Evolutionary conservation across 2,329 filamentous ascomycete species (phyloP).

Genomic region (Hypoxylon sp.): DNA sequence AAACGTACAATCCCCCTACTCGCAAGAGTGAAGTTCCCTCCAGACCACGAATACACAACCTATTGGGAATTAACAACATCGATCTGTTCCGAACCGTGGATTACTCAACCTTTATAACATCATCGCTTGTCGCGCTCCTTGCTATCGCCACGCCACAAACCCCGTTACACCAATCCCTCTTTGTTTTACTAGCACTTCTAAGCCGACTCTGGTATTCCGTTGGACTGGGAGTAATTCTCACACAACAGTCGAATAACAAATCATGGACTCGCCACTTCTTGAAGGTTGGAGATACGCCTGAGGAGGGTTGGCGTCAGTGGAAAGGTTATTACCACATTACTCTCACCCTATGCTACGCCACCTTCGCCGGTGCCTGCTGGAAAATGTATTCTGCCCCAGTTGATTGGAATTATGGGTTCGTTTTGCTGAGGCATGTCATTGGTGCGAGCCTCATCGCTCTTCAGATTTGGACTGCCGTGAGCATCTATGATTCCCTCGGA

Average conservation of each 20-base stretch:
- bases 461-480: conserved; percentile 91
- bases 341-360: conserved; percentile 87
- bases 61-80: conserved; percentile 83
- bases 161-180: conserved; percentile 76
- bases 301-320: conserved; percentile 97
- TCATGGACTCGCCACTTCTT: conserved; percentile 97
- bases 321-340: conserved; percentile 95
- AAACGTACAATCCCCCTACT: conserved; percentile 91
- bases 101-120: conserved; percentile 78
- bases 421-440: conserved; percentile 85
- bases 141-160: conserved; percentile 82
- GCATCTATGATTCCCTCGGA: conserved; percentile 93
- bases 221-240: conserved; percentile 85
- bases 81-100: conserved; percentile 91
- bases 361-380: conserved; percentile 90
- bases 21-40: conserved; percentile 59
- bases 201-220: conserved; percentile 94
- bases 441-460: conserved; percentile 82
- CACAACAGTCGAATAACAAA: conserved; percentile 87
- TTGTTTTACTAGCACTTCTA: conserved; percentile 78
- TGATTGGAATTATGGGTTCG: conserved; percentile 88
- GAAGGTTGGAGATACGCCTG: conserved; percentile 90
- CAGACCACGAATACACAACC: conserved; percentile 74
- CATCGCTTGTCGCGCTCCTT: conserved; percentile 77
- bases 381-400: conserved; percentile 92